phyloP scores from a whole-genome alignment of 768 basidiomycete species.

The Grammothele lineata region DNA sequence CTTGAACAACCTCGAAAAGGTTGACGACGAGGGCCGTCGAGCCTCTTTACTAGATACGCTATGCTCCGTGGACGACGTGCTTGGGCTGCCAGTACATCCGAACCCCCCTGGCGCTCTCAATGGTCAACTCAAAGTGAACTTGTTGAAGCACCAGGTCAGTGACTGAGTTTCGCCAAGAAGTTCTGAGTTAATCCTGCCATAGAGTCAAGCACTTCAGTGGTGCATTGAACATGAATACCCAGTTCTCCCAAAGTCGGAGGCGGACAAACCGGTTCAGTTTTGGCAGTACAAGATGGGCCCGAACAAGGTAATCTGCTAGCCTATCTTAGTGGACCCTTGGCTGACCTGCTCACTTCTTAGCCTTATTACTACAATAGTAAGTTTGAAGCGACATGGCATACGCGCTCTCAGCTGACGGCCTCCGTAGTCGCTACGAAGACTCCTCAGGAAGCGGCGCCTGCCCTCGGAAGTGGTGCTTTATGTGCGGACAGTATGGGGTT shows the following conservation, averaged over 20 bases:
- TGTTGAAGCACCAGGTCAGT: constrained; percentile 78
- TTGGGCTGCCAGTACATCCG: constrained; percentile 66
- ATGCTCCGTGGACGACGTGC: constrained; percentile 63
- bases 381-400: background rate
- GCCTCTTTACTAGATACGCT: constrained; percentile 66
- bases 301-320: constrained; percentile 53
- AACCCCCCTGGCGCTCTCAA: constrained; percentile 65
- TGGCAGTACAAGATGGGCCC: constrained; percentile 69
- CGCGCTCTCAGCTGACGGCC: background rate
- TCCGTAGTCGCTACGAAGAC: constrained; percentile 73
- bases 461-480: constrained; percentile 79
- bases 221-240: constrained; percentile 81
- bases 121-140: constrained; percentile 65
- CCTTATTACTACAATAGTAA: constrained; percentile 37
- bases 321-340: background rate
- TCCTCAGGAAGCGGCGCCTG: constrained; percentile 60
- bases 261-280: constrained; percentile 80
- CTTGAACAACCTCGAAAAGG: constrained; percentile 64
- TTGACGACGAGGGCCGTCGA: constrained; percentile 73
- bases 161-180: background rate
- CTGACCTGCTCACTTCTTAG: constrained; percentile 10
- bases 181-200: background rate
- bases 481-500: constrained; percentile 89
- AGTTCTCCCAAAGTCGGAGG: constrained; percentile 56
- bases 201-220: constrained; percentile 88